Evolutionary conservation across 306 rosid species (phyloP).

Genomic region (Quillaja saponaria): DNA sequence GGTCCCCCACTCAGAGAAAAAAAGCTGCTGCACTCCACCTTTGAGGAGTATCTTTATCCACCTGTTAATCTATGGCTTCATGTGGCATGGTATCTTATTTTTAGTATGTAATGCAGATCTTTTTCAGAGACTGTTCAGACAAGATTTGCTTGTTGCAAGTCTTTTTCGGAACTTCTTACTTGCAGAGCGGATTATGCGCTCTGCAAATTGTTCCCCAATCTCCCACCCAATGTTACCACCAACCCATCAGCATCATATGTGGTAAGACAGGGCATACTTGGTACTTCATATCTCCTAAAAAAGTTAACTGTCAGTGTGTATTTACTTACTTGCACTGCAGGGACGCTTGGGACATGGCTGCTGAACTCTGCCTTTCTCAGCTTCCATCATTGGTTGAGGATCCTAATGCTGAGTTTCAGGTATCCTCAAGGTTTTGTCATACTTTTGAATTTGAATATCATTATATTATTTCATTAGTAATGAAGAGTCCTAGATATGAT

Average conservation of each 20-base stretch:
- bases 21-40: neutral
- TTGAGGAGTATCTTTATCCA: conserved; percentile 7
- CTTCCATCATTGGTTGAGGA: conserved; percentile 86
- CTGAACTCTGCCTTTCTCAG: conserved; percentile 98
- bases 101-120: conserved; percentile 66
- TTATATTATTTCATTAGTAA: neutral
- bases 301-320: conserved; percentile 24
- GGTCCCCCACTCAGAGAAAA: conserved; percentile 15
- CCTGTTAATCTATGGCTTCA: conserved; percentile 15
- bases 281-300: conserved; percentile 13
- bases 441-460: neutral
- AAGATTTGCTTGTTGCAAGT: conserved; percentile 94
- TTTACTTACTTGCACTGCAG: conserved; percentile 48
- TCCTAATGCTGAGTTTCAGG: conserved; percentile 88
- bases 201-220: conserved; percentile 95
- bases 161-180: conserved; percentile 90
- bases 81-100: conserved; percentile 20
- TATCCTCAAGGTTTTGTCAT: conserved; percentile 26
- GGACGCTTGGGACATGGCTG: conserved; percentile 99
- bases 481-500: neutral
- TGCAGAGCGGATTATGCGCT: conserved; percentile 97
- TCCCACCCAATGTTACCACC: conserved; percentile 89
- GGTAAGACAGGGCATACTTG: conserved; percentile 53
- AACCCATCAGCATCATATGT: conserved; percentile 99
- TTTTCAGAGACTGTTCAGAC: conserved; percentile 94